These are phyloP conservation scores for Sporothrix dimorphospora DNA, from an alignment of 2,329 filamentous ascomycete genomes.

Conservation along the genomic window DNA sequence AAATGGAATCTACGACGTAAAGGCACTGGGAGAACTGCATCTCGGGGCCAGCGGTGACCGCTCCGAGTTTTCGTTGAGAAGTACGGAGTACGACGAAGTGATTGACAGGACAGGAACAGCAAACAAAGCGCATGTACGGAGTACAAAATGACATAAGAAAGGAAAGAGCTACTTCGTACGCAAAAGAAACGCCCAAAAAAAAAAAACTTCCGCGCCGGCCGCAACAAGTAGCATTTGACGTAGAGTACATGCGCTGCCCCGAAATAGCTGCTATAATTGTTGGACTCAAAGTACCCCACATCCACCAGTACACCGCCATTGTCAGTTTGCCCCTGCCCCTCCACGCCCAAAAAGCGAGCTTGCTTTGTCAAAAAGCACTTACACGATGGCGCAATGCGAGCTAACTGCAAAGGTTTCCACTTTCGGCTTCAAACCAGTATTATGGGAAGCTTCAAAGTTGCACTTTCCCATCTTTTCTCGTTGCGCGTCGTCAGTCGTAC, in stretches of 20 bases:
- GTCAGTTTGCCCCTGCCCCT: constrained; percentile 15
- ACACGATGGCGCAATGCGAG: constrained; percentile 36
- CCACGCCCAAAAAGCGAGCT: background rate
- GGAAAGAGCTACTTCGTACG: background rate
- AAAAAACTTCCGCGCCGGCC: constrained; percentile 20
- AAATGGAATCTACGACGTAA: background rate
- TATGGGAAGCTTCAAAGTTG: constrained; percentile 4
- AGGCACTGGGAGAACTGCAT: background rate
- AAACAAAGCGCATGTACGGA: background rate
- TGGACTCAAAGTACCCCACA: background rate
- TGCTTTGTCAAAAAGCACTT: constrained; percentile 29
- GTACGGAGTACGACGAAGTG: too few relatives aligned
- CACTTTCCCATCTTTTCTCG: constrained; percentile 20
- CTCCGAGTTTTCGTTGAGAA: background rate
- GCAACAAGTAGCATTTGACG: background rate
- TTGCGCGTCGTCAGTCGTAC: constrained; percentile 12
- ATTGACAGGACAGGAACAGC: background rate
- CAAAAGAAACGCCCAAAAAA: background rate
- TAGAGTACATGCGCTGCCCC: background rate
- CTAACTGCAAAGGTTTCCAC: constrained; percentile 31
- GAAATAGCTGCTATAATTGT: background rate
- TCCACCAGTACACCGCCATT: background rate
- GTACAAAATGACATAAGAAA: background rate
- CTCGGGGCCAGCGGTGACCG: background rate
- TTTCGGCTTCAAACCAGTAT: constrained; percentile 16